Conservation (phyloP, 148 eudicot genomes). For the Arctostaphylos glauca region DNA sequence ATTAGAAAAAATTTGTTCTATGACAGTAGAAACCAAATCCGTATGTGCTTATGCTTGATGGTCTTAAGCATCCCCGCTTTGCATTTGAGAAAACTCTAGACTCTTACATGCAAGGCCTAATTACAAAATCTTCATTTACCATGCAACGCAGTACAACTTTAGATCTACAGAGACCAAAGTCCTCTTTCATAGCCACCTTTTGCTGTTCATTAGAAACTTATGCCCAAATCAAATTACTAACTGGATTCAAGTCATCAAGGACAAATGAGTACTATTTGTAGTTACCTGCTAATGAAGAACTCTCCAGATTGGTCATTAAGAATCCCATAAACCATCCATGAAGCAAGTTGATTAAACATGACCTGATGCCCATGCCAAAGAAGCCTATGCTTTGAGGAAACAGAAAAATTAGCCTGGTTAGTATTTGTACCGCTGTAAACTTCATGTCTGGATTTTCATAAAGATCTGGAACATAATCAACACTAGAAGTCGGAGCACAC, state of each 20-base stretch:
- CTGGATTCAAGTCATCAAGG: conserved; percentile 5
- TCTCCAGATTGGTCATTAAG: conserved; percentile 90
- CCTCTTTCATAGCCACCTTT: background rate
- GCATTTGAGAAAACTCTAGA: background rate
- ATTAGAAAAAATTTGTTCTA: no score
- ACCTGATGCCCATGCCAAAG: conserved; percentile 99
- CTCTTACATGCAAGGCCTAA: background rate
- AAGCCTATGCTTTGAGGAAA: conserved; percentile 49
- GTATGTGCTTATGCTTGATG: background rate
- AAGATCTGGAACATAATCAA: conserved; percentile 7
- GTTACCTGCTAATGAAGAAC: conserved; percentile 80
- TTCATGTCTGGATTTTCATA: background rate
- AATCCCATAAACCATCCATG: conserved; percentile 97
- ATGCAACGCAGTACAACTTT: background rate
- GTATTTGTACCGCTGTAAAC: background rate
- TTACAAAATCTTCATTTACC: background rate
- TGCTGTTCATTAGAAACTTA: background rate
- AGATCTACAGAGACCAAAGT: background rate
- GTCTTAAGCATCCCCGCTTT: background rate
- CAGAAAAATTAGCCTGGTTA: background rate
- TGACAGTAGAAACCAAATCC: background rate
- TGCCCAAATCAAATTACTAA: background rate
- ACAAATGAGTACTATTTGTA: background rate
- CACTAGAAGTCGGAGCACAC: background rate
- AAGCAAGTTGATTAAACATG: conserved; percentile 90